Evolutionary conservation across 1,139 yeast species (phyloP).

Genomic region (Magnusiomyces magnusii): DNA sequence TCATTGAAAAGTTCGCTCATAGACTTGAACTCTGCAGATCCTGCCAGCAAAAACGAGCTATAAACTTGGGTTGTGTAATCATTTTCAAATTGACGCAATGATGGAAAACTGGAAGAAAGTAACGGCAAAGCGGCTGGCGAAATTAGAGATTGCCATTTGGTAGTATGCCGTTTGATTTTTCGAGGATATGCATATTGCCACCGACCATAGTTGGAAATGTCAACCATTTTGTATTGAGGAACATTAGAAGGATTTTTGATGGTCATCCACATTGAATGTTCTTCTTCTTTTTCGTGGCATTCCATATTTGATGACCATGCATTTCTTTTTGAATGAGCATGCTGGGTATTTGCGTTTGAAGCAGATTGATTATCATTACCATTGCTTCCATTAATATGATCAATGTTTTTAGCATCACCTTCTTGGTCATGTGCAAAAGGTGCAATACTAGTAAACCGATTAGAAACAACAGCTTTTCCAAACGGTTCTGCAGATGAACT

Average conservation of each 20-base stretch:
- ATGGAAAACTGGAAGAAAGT: constrained; percentile 70
- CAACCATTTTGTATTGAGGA: constrained; percentile 19
- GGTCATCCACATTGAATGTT: constrained; percentile 25
- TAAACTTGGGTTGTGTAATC: constrained; percentile 48
- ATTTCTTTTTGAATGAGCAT: not conserved
- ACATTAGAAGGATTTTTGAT: constrained; percentile 29
- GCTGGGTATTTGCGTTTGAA: not conserved
- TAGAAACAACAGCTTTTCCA: not conserved
- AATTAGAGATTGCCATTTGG: constrained; percentile 88
- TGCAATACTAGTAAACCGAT: not conserved
- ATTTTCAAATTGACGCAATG: constrained; percentile 47
- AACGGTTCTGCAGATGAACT: not conserved
- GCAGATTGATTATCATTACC: not conserved
- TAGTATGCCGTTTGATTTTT: constrained; percentile 52
- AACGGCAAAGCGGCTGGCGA: constrained; percentile 92
- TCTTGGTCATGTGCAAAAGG: not conserved
- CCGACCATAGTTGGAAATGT: constrained; percentile 44
- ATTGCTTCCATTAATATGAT: not conserved
- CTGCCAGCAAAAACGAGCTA: constrained; percentile 52
- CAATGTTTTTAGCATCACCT: not conserved
- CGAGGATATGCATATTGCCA: constrained; percentile 89
- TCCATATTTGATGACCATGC: not conserved
- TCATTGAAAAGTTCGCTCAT: constrained; percentile 67
- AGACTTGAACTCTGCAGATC: constrained; percentile 45
- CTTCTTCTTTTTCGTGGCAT: constrained; percentile 6